Percentiles rank a stretch among this genome's conserved stretches.
Evolutionary conservation across 768 basidiomycete species (phyloP).

Genomic region (Fomitopsis pulvina): DNA sequence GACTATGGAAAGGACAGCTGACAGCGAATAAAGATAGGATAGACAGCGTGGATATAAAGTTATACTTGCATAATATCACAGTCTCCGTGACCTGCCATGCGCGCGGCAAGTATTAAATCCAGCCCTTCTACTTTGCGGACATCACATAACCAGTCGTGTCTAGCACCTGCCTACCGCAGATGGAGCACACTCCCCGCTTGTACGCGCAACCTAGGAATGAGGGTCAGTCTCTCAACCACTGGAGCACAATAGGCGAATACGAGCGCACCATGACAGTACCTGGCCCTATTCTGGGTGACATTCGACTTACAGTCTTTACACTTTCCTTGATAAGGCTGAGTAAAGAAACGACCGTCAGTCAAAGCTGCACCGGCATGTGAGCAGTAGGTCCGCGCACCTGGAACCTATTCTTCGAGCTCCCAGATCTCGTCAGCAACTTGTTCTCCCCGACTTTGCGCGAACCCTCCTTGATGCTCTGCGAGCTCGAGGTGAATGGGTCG

Average conservation of each 20-base stretch:
- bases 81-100: background rate
- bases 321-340: conserved; percentile 76
- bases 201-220: conserved; percentile 69
- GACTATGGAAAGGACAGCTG: too few species aligned
- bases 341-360: conserved; percentile 4
- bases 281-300: conserved; percentile 79
- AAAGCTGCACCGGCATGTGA: conserved; percentile 11
- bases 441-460: conserved; percentile 74
- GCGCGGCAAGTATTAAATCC: too few species aligned
- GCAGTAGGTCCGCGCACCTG: conserved; percentile 40
- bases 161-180: conserved; percentile 82
- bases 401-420: conserved; percentile 69
- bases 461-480: conserved; percentile 70
- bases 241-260: background rate
- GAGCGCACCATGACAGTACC: conserved; percentile 78
- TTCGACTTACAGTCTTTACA: conserved; percentile 86
- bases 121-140: conserved; percentile 61
- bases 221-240: background rate
- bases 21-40: background rate
- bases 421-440: conserved; percentile 67
- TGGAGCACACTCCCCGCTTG: conserved; percentile 80
- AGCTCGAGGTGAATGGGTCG: conserved; percentile 76
- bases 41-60: background rate
- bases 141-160: conserved; percentile 81
- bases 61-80: background rate